Evolutionary conservation across 805 yeast species (phyloP).

Genomic region (Kuraishia borneana): DNA sequence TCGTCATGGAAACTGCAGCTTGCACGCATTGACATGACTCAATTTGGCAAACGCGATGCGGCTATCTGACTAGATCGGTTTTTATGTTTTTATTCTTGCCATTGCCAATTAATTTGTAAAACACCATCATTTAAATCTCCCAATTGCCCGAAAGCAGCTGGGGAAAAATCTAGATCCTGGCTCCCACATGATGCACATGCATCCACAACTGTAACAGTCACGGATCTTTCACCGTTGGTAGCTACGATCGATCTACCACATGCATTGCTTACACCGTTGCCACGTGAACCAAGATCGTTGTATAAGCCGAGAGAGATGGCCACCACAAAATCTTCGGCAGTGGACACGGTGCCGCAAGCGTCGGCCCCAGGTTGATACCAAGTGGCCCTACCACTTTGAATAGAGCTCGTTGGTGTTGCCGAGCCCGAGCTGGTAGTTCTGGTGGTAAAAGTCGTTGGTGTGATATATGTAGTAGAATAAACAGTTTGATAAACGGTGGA

Average conservation of each 20-base stretch:
- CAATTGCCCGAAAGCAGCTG: slow-evolving; percentile 35
- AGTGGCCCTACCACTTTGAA: slow-evolving; percentile 47
- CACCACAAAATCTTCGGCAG: slow-evolving; percentile 30
- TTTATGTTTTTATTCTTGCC: no score
- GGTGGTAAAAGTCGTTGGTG: slow-evolving; percentile 4
- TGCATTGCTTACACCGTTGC: slow-evolving; percentile 21
- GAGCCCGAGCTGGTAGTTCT: slow-evolving; percentile 2
- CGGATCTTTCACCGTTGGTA: slow-evolving; percentile 33
- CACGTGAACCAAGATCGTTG: slow-evolving; percentile 10
- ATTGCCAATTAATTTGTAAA: slow-evolving; percentile 34
- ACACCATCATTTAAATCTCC: slow-evolving; percentile 36
- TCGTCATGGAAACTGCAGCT: no score
- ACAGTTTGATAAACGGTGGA: no score
- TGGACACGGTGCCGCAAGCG: slow-evolving; percentile 35
- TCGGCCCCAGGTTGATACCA: slow-evolving; percentile 34
- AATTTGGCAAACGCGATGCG: no score
- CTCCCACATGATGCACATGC: slow-evolving; percentile 37
- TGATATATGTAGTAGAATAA: no score
- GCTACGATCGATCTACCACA: slow-evolving; percentile 42
- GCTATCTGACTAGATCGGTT: no score
- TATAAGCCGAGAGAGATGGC: slow-evolving; percentile 37
- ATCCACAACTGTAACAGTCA: slow-evolving; percentile 42
- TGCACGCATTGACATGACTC: no score
- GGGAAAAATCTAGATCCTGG: slow-evolving; percentile 40
- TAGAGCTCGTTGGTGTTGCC: slow-evolving; percentile 6